These are phyloP conservation scores for Sextonia rubra DNA, from an alignment of 164 flowering plant species.

Conservation along the genomic window DNA sequence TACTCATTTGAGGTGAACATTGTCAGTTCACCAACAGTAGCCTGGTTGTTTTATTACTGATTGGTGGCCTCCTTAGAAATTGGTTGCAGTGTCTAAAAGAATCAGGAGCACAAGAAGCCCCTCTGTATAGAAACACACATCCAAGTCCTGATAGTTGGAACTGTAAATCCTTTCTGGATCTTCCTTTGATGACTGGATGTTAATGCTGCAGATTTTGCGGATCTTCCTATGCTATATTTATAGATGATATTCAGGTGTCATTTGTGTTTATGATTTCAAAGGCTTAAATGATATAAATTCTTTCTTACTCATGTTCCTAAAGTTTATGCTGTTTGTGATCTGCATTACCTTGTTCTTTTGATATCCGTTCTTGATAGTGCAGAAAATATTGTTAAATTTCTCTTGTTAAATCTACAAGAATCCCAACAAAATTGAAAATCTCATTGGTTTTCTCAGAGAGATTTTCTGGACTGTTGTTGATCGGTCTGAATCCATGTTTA, in stretches of 20 bases:
- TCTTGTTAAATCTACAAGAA: too few relatives aligned
- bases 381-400: too few relatives aligned
- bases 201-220: constrained; percentile 4
- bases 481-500: too few relatives aligned
- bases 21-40: not conserved
- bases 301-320: not conserved
- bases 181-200: constrained; percentile 2
- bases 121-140: constrained; percentile 6
- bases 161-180: constrained; percentile 16
- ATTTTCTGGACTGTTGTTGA: too few relatives aligned
- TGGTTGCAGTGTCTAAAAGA: not conserved
- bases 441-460: too few relatives aligned
- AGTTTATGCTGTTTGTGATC: not conserved
- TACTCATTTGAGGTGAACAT: constrained; percentile 37
- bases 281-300: not conserved
- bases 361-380: too few relatives aligned
- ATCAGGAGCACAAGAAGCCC: constrained; percentile 10
- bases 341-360: too few relatives aligned
- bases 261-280: not conserved
- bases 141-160: not conserved
- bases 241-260: not conserved
- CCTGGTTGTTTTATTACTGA: not conserved
- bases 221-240: constrained; percentile 3
- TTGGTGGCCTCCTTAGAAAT: not conserved
- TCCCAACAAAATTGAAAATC: too few relatives aligned